A percentile compares a stretch with the other conserved stretches of the same genome.
phyloP scores from a whole-genome alignment of 176 grass and related monocot genomes.

The Otatea glauca region DNA sequence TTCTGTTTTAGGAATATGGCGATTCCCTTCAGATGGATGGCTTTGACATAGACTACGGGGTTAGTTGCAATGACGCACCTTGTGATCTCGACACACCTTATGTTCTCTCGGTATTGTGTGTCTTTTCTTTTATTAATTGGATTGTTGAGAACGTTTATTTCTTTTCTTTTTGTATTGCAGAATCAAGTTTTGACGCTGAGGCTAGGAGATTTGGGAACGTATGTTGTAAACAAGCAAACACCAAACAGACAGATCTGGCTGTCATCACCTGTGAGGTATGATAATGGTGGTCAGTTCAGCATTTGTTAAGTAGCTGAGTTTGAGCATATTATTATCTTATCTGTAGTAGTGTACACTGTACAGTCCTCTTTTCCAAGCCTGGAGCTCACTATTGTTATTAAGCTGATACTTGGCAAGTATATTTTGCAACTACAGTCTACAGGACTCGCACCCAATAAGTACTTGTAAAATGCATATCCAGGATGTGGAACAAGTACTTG shows the following conservation, averaged over 20 bases:
- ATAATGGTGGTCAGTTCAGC: not conserved
- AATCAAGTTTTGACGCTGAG: conserved; percentile 96
- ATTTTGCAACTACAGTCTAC: not conserved
- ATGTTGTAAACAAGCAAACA: conserved; percentile 97
- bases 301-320: not conserved
- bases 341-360: not conserved
- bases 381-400: not conserved
- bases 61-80: conserved; percentile 48
- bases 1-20: conserved; percentile 71
- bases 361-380: not conserved
- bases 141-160: conserved; percentile 15
- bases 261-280: conserved; percentile 92
- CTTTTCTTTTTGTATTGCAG: conserved; percentile 51
- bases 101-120: not conserved
- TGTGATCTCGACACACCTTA: not conserved
- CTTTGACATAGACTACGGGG: conserved; percentile 88
- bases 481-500: not conserved
- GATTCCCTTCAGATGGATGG: conserved; percentile 79
- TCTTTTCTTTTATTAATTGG: conserved; percentile 27
- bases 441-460: not conserved
- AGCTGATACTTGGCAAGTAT: not conserved
- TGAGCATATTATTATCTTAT: not conserved
- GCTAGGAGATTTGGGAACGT: conserved; percentile 78
- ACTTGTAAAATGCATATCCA: not conserved
- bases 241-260: conserved; percentile 98